Base-by-base conservation (phyloP, 1,139 yeast species). In the Debaryomyces fabryi region DNA sequence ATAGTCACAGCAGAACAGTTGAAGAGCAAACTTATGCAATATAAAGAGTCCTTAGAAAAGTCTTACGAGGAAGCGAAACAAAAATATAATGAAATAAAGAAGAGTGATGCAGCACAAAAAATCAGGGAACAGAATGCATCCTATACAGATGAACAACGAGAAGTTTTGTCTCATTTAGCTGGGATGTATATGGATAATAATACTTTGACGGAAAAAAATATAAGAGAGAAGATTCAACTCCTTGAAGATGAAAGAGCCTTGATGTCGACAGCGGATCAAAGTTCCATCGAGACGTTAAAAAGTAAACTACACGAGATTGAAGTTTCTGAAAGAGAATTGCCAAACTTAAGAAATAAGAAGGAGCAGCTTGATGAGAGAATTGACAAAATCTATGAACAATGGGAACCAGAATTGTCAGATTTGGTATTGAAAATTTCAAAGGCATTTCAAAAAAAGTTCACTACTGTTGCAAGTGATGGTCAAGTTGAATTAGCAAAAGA, bases 401-500 rank as follows among this genome's bases (percentile, higher is more conserved):
- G 96, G 86, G 89, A 84, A 54, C 81, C 83, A 0, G 76, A 78
- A 53, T 67, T 91, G 21, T 70, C 76, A 6, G 58, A 57, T 3
- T 71, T 86, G 39, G 81, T 88, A 0, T 56, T 58, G 4, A 65
- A 71, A 37, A 84, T 89, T 4, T 85, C 93, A 0, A 55, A 61
- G 5, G 82, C 85, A 45, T 93, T 91, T 64, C 72, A 86, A 20
- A 71, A 72, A 30, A 78, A 88, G 46, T 89, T 93, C 65, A 71
- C 76, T 6, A 75, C 81, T 18, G 92, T 92, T 39, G 96, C 96
- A 0, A 87, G 95, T 64, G 89, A 84, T 38, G 99, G 99, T 10
- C 82, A 81, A 56, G 91, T 95, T 2, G 77, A 76, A 47, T 62
- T 91, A 24, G 76, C 76, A 21, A 80, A 79, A 42, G 76, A 74